Conservation (phyloP, 2,329 filamentous ascomycete species). For the Grosmannia serpens region DNA sequence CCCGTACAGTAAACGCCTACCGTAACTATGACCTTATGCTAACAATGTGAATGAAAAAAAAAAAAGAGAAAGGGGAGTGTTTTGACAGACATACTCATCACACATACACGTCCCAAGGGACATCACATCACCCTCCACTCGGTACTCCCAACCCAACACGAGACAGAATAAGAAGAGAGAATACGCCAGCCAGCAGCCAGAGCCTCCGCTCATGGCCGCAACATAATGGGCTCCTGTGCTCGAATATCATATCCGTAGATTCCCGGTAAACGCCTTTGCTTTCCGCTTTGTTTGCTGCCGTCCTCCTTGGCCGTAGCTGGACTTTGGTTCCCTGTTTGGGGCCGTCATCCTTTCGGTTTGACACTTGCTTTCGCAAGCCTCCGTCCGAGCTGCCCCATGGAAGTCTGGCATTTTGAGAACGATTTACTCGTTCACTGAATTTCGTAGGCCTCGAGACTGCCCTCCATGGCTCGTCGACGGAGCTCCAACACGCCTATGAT, state of each 20-base stretch:
- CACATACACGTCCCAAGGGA: background rate
- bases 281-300: background rate
- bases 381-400: background rate
- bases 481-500: slow-evolving; percentile 48
- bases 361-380: too few relatives aligned
- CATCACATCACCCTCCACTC: background rate
- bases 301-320: background rate
- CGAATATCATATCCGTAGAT: background rate
- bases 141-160: background rate
- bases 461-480: slow-evolving; percentile 31
- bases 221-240: background rate
- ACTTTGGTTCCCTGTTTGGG: background rate
- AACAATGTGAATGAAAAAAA: background rate
- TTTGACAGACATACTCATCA: background rate
- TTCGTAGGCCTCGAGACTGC: slow-evolving; percentile 20
- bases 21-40: background rate
- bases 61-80: background rate
- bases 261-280: background rate
- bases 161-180: background rate
- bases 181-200: background rate
- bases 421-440: background rate
- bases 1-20: background rate
- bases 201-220: background rate
- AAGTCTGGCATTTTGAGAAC: background rate
- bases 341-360: too few relatives aligned